phyloP scores from a whole-genome alignment of 345 rosid species.

The Angophora floribunda region DNA sequence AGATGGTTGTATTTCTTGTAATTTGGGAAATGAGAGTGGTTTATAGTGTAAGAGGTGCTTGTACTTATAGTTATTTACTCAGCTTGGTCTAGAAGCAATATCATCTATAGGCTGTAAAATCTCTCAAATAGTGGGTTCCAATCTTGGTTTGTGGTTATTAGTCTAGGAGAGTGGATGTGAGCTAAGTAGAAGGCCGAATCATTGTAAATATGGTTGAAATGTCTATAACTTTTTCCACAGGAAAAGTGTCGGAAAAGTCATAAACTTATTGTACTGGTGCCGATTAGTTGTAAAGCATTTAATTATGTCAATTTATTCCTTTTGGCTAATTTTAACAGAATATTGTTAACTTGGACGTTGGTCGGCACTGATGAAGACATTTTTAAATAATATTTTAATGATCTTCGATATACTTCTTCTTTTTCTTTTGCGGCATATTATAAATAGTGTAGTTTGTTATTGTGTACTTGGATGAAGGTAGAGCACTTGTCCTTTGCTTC shows the following conservation, averaged over 20 bases:
- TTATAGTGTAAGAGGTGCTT: not conserved
- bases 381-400: too few species aligned
- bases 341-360: too few species aligned
- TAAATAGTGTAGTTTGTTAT: too few species aligned
- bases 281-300: too few species aligned
- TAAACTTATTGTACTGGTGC: too few species aligned
- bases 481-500: not conserved
- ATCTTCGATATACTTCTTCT: too few species aligned
- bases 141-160: not conserved
- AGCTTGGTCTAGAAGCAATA: not conserved
- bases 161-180: not conserved
- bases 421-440: not conserved
- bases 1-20: not conserved
- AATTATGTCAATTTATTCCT: too few species aligned
- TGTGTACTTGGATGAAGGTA: not conserved
- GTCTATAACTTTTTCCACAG: not conserved
- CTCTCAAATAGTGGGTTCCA: not conserved
- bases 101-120: not conserved
- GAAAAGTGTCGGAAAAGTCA: too few species aligned
- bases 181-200: not conserved
- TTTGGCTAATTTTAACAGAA: too few species aligned
- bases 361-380: too few species aligned
- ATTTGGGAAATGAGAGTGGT: not conserved
- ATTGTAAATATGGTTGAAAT: not conserved
- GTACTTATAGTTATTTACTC: not conserved